phyloP scores from a whole-genome alignment of 2,329 filamentous ascomycete genomes.

The Hansfordia pulvinata region DNA sequence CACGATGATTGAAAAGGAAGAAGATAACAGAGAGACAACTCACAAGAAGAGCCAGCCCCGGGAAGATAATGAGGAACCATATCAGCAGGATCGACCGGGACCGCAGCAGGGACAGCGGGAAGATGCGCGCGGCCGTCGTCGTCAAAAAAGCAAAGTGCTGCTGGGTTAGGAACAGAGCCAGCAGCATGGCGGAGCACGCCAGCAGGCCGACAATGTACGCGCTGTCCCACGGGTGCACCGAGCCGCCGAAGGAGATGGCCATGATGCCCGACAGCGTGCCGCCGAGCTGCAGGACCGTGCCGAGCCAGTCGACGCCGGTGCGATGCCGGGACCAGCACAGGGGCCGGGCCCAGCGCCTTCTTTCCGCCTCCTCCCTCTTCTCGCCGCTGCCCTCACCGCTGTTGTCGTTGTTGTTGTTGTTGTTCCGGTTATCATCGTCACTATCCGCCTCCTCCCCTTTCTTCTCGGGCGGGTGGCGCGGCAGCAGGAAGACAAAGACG shows the following conservation, averaged over 20 bases:
- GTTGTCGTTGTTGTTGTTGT: too few relatives aligned
- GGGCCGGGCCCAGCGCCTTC: too few relatives aligned
- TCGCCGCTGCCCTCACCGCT: too few relatives aligned
- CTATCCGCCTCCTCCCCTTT: too few relatives aligned
- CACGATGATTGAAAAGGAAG: too few relatives aligned
- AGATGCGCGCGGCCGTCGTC: too few relatives aligned
- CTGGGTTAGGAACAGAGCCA: slow-evolving; percentile 28
- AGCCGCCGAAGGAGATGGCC: slow-evolving; percentile 36
- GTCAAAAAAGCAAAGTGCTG: slow-evolving; percentile 26
- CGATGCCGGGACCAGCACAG: slow-evolving; percentile 5
- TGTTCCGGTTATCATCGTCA: too few relatives aligned
- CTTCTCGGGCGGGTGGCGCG: slow-evolving; percentile 7
- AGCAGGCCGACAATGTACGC: slow-evolving; percentile 29
- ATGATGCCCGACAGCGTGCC: slow-evolving; percentile 28
- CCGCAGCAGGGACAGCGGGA: slow-evolving; percentile 27
- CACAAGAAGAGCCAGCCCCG: too few relatives aligned
- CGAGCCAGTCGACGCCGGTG: slow-evolving; percentile 25
- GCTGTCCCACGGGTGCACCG: slow-evolving; percentile 29
- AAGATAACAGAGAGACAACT: background rate
- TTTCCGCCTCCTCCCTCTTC: too few relatives aligned
- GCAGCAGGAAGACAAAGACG: slow-evolving; percentile 16
- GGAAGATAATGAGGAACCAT: too few relatives aligned
- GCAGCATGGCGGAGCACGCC: slow-evolving; percentile 24
- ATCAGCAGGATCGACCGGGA: slow-evolving; percentile 18
- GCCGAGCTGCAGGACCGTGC: slow-evolving; percentile 25